Conservation (phyloP, 176 grass and related monocot genomes). For the Aegilops sharonensis region DNA sequence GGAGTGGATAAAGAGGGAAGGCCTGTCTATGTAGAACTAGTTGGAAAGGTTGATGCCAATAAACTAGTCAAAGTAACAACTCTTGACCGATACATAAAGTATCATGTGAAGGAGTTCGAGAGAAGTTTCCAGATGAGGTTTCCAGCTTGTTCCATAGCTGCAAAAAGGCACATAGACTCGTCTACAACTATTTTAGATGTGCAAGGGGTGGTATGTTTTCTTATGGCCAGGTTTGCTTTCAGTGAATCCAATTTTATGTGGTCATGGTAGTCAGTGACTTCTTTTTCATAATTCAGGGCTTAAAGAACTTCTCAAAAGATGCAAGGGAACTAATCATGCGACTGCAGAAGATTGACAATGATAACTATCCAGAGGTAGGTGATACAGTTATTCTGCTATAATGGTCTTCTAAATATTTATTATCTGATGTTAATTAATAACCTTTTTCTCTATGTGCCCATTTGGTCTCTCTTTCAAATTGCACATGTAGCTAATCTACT, state of each 20-base stretch:
- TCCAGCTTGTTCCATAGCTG: conserved; percentile 74
- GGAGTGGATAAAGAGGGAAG: conserved; percentile 95
- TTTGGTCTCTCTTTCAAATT: conserved; percentile 18
- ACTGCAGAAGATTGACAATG: conserved; percentile 87
- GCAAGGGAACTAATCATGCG: conserved; percentile 90
- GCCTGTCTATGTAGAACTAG: conserved; percentile 82
- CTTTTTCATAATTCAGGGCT: conserved; percentile 55
- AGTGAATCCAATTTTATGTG: not conserved
- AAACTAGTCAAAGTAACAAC: conserved; percentile 93
- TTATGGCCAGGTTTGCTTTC: conserved; percentile 15
- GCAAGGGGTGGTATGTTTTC: conserved; percentile 69
- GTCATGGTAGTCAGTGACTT: conserved; percentile 23
- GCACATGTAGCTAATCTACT: not conserved
- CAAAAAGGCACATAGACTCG: conserved; percentile 79
- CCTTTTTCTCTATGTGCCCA: not conserved
- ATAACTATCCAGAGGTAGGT: conserved; percentile 95
- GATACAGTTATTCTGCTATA: conserved; percentile 9
- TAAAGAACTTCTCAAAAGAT: conserved; percentile 96
- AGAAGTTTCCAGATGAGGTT: conserved; percentile 67
- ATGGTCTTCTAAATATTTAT: conserved; percentile 1
- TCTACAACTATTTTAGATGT: conserved; percentile 86
- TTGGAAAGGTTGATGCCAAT: conserved; percentile 79
- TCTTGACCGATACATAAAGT: conserved; percentile 82
- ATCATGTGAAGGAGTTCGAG: conserved; percentile 89
- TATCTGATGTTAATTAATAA: conserved; percentile 9